These are phyloP conservation scores for Berberis thunbergii DNA, from an alignment of 164 flowering plant species.

Conservation along the genomic window DNA sequence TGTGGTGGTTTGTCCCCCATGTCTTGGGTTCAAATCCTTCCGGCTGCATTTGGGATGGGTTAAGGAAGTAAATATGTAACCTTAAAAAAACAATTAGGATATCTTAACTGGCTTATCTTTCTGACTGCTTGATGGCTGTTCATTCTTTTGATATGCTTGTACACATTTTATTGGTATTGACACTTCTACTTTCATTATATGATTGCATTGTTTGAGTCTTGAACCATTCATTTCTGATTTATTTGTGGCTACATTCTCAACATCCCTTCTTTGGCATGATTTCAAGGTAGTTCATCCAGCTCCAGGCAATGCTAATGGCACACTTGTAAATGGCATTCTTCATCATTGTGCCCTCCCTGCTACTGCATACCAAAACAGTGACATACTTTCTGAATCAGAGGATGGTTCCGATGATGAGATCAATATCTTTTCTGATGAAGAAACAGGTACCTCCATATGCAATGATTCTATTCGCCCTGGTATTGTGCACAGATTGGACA, in stretches of 20 bases:
- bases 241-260: not conserved
- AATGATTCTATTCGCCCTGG: slow-evolving; percentile 76
- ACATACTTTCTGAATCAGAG: slow-evolving; percentile 37
- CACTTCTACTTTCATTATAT: no score
- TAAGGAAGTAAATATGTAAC: no score
- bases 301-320: slow-evolving; percentile 85
- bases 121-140: no score
- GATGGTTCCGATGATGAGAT: slow-evolving; percentile 52
- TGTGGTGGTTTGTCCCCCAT: no score
- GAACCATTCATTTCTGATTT: not conserved
- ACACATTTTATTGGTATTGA: no score
- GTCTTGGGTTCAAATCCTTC: no score
- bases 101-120: no score
- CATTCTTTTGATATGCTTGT: no score
- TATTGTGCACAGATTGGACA: slow-evolving; percentile 91
- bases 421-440: slow-evolving; percentile 14
- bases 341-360: slow-evolving; percentile 77
- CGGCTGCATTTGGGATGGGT: no score
- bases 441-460: slow-evolving; percentile 11
- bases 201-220: no score
- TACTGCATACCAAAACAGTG: slow-evolving; percentile 23
- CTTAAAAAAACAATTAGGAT: no score
- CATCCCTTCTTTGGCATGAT: not conserved
- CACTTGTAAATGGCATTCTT: slow-evolving; percentile 92
- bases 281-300: slow-evolving; percentile 99